Evolutionary conservation across 2,329 filamentous ascomycete genomes (phyloP), one percentile per base, ranked within the genome.

Genomic region (Aspergillus phoenicis): DNA sequence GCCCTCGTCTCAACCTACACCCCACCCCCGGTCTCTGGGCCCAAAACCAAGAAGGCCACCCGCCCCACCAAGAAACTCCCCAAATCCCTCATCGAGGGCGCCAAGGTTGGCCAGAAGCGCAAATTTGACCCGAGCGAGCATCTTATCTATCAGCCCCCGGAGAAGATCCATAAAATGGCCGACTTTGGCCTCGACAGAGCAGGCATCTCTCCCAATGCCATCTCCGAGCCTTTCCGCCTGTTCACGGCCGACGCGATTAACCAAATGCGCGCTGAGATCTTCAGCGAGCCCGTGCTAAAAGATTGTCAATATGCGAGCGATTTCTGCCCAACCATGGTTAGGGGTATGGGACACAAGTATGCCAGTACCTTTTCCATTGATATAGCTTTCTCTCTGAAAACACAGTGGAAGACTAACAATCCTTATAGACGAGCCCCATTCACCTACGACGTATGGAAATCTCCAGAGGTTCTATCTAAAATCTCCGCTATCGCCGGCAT

Each of bases 291-390:
- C 13, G 84, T 88, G 3, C 77, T 83, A 53, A 74, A 80, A 4
- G 83, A 86, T 43, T 87, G 82, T 71, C 80, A 80, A 55, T 88
- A 82, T 71, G 80, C 81, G 83, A 84, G 70, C 83, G 86, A 65
- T 78, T 87, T 67, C 78, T 82, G 17, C 73, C 79, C 20, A 78
- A 77, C 64, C 78, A 84, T 66, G 68, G 67, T 85, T 26, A 79
- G 83, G 53, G 83, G 82, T 57, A 87, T 79, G 77, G 84, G 75
- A 67, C 81, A 75, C 17, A 77, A 82, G 85, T 87, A 76, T 77
- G 82, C 11, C 20, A 20, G 20, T 2, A 20, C 20, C 2, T 20
- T 20, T 20, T 20, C 20, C 20, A 20, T 20, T 20, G 2, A 20
- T 2, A 20, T 20, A 20, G 20, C 20, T 20, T 20, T 2, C 20